phyloP scores from a whole-genome alignment of 768 basidiomycete genomes.

The Russula sp. region DNA sequence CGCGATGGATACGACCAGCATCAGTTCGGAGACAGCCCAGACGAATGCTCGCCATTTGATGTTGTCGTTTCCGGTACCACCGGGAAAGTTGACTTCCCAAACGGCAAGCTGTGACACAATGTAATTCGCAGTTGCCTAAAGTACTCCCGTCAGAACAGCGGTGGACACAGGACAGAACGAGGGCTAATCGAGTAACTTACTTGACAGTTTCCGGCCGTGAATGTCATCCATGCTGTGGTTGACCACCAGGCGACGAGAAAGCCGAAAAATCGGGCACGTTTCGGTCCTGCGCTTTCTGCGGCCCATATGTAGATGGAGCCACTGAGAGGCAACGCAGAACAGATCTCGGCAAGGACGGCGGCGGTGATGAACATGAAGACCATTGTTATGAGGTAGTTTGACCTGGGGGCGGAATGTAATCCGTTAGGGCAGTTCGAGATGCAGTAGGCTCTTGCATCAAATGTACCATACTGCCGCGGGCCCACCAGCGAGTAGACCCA shows the following conservation, averaged over 20 bases:
- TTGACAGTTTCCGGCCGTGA: conserved; percentile 84
- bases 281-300: conserved; percentile 86
- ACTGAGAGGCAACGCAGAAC: conserved; percentile 81
- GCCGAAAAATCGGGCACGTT: conserved; percentile 81
- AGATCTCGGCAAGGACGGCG: conserved; percentile 83
- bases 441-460: not conserved
- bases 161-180: too few relatives aligned
- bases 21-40: conserved; percentile 75
- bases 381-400: conserved; percentile 77
- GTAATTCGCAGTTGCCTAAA: conserved; percentile 78
- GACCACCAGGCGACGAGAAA: conserved; percentile 94
- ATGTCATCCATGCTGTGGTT: conserved; percentile 95
- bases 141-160: conserved; percentile 35
- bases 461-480: conserved; percentile 79
- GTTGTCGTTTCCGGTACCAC: conserved; percentile 65
- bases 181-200: conserved; percentile 40
- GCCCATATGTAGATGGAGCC: conserved; percentile 97
- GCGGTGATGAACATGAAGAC: conserved; percentile 89
- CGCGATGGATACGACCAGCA: conserved; percentile 67
- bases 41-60: conserved; percentile 84
- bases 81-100: conserved; percentile 80
- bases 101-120: conserved; percentile 80
- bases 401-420: conserved; percentile 52
- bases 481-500: conserved; percentile 81
- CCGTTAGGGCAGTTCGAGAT: conserved; percentile 1